Evolutionary conservation across 1,284 basidiomycete species (phyloP).

Genomic region (Naganishia sp.): DNA sequence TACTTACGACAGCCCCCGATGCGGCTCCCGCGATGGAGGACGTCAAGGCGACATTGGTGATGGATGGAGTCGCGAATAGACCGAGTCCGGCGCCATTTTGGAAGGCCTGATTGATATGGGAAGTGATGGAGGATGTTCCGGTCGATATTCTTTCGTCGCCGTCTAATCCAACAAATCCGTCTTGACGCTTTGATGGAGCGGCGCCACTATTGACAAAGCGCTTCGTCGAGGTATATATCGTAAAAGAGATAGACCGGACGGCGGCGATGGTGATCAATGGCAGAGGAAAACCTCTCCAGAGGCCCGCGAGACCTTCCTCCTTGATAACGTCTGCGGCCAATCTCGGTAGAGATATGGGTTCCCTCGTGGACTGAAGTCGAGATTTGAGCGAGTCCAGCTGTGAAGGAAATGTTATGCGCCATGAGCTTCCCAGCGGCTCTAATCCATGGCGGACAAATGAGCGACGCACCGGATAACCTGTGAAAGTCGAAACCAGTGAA

Average conservation of each 20-base stretch:
- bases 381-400: slow-evolving; percentile 87
- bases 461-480: slow-evolving; percentile 52
- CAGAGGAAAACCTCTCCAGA: slow-evolving; percentile 61
- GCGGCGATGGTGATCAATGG: slow-evolving; percentile 95
- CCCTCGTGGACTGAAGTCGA: slow-evolving; percentile 81
- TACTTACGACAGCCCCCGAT: slow-evolving; percentile 50
- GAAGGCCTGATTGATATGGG: slow-evolving; percentile 7
- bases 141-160: slow-evolving; percentile 16
- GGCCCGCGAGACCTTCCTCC: slow-evolving; percentile 85
- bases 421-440: neutral
- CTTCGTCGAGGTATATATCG: slow-evolving; percentile 88
- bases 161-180: slow-evolving; percentile 15
- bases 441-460: neutral
- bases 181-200: neutral
- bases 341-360: slow-evolving; percentile 69
- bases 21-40: slow-evolving; percentile 51
- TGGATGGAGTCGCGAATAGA: slow-evolving; percentile 15
- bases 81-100: slow-evolving; percentile 50
- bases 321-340: slow-evolving; percentile 68
- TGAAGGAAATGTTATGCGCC: neutral
- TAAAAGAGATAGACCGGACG: slow-evolving; percentile 87
- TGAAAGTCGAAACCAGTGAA: slow-evolving; percentile 53
- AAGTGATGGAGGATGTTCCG: neutral
- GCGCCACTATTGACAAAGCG: slow-evolving; percentile 68
- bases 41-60: slow-evolving; percentile 64